Evolutionary conservation across 257 asterid genomes (phyloP).

Genomic region (Solanum infundibuliforme): DNA sequence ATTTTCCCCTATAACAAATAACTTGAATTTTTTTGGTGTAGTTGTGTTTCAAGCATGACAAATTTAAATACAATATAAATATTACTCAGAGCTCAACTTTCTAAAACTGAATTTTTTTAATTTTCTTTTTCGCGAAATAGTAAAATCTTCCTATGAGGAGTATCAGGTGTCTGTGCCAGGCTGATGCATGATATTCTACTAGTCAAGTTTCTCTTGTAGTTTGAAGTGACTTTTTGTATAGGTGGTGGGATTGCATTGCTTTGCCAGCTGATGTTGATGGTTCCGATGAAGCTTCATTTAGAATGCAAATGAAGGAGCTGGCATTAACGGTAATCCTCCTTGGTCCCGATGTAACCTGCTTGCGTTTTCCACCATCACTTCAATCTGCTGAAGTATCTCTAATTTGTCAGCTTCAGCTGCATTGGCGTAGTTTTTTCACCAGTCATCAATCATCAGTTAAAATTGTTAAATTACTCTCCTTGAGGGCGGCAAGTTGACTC

Average conservation of each 20-base stretch:
- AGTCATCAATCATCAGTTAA: neutral
- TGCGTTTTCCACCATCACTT: neutral
- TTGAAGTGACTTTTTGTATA: slow-evolving; percentile 2
- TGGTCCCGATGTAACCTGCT: neutral
- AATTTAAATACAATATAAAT: neutral
- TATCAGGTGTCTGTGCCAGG: neutral
- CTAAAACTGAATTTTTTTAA: neutral
- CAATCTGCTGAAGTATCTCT: neutral
- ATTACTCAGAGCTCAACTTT: neutral
- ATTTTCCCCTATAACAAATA: neutral
- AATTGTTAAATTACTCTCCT: neutral
- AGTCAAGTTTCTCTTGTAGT: slow-evolving; percentile 7
- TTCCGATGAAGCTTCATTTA: slow-evolving; percentile 48
- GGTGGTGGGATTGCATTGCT: slow-evolving; percentile 97
- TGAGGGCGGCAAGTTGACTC: neutral
- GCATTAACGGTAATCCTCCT: slow-evolving; percentile 61
- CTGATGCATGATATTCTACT: neutral
- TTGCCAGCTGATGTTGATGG: slow-evolving; percentile 74
- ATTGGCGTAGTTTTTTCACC: neutral
- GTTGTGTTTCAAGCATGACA: neutral
- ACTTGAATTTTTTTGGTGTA: neutral
- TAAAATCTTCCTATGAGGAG: neutral
- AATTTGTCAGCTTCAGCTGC: neutral
- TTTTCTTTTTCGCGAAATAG: neutral
- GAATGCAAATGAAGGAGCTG: slow-evolving; percentile 71